Percentiles rank a stretch among this genome's conserved stretches.
Conservation (phyloP, 257 asterid species). For the Orobanche coerulescens region DNA sequence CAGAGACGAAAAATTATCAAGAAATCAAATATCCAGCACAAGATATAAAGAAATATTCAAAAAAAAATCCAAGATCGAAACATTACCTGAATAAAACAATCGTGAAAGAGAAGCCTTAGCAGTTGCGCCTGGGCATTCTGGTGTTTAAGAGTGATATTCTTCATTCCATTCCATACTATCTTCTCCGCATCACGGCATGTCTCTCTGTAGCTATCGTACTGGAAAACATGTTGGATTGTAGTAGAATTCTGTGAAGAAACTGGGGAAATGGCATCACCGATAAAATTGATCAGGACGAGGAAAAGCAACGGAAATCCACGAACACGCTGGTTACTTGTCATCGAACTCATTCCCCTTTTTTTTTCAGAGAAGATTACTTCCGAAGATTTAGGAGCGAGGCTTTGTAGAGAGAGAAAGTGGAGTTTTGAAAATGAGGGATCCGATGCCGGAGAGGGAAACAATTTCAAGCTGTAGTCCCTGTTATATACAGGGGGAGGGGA, state of each 20-base stretch:
- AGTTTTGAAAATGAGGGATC: neutral
- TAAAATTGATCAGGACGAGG: neutral
- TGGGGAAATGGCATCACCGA: neutral
- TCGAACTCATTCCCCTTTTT: neutral
- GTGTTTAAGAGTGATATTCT: neutral
- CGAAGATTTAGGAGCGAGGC: neutral
- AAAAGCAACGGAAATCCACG: neutral
- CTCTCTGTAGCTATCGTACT: neutral
- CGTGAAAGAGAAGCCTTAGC: constrained; percentile 31
- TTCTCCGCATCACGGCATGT: neutral
- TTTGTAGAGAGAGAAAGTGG: neutral
- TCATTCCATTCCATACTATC: neutral
- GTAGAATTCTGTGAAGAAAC: neutral
- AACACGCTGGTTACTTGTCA: neutral
- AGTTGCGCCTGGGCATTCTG: constrained; percentile 26
- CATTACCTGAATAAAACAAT: constrained; percentile 31
- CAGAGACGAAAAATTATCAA: too few relatives aligned
- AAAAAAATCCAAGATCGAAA: neutral
- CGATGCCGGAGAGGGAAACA: neutral
- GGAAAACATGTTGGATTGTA: neutral
- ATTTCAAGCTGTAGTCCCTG: neutral
- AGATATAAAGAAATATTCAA: neutral
- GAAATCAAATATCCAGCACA: too few relatives aligned
- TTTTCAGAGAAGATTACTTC: neutral
- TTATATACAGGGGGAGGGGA: neutral